phyloP scores from a whole-genome alignment of 768 basidiomycete species.

The Pholiota molesta region DNA sequence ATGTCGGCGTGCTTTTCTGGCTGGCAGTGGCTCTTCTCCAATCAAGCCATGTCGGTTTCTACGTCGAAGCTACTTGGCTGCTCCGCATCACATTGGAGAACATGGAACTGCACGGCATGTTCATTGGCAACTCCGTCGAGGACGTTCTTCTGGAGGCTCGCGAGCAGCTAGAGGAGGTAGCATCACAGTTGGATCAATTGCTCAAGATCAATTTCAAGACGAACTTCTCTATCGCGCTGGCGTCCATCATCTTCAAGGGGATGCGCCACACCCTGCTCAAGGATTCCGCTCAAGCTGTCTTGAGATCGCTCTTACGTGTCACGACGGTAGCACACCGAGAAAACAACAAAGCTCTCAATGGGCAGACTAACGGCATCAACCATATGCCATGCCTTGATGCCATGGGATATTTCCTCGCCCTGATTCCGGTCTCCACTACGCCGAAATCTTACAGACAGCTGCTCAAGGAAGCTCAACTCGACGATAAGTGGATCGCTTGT shows the following conservation, averaged over 20 bases:
- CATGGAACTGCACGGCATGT: slow-evolving; percentile 62
- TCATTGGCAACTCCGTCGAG: slow-evolving; percentile 55
- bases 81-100: slow-evolving; percentile 66
- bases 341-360: slow-evolving; percentile 16
- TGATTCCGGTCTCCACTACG: slow-evolving; percentile 70
- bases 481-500: slow-evolving; percentile 47
- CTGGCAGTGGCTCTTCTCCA: slow-evolving; percentile 83
- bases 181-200: slow-evolving; percentile 71
- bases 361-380: slow-evolving; percentile 40
- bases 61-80: slow-evolving; percentile 68
- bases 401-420: slow-evolving; percentile 78
- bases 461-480: slow-evolving; percentile 63
- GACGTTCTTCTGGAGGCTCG: slow-evolving; percentile 67
- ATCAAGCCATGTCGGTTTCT: slow-evolving; percentile 71
- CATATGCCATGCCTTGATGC: slow-evolving; percentile 58
- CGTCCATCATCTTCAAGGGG: slow-evolving; percentile 86
- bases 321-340: slow-evolving; percentile 49
- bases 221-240: slow-evolving; percentile 81
- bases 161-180: slow-evolving; percentile 63
- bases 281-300: slow-evolving; percentile 59
- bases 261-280: slow-evolving; percentile 68
- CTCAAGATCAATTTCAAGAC: slow-evolving; percentile 77
- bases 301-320: slow-evolving; percentile 65
- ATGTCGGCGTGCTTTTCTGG: slow-evolving; percentile 82
- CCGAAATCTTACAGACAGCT: slow-evolving; percentile 58